Percentiles rank a stretch among this genome's conserved stretches.
phyloP scores from a whole-genome alignment of 257 asterid species.

The Solanum sejunctum region DNA sequence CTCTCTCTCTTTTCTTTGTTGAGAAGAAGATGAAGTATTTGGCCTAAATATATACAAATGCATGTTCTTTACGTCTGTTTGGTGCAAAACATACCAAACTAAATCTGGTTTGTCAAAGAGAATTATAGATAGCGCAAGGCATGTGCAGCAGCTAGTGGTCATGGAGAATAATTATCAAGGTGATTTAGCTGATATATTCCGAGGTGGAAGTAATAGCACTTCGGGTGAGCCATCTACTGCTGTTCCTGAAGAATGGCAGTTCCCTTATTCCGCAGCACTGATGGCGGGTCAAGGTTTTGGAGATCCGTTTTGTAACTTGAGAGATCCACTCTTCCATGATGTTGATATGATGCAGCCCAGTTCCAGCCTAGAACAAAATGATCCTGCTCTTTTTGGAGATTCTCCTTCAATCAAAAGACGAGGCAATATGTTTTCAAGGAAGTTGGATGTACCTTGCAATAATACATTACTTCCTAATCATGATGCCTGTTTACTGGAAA shows the following conservation, averaged over 20 bases:
- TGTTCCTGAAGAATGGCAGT: conserved; percentile 33
- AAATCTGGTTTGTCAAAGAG: background rate
- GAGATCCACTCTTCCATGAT: conserved; percentile 65
- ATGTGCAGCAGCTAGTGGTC: conserved; percentile 23
- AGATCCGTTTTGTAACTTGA: conserved; percentile 48
- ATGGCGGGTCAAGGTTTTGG: conserved; percentile 45
- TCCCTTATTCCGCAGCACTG: conserved; percentile 21
- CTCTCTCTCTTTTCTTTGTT: conserved; percentile 2
- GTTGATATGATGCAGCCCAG: background rate
- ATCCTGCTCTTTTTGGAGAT: background rate
- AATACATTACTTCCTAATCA: conserved; percentile 4
- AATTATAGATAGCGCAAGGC: background rate
- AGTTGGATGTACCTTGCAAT: background rate
- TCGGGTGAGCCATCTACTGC: background rate
- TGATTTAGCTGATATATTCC: conserved; percentile 65
- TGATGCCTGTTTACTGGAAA: conserved; percentile 33
- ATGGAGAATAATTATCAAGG: conserved; percentile 66
- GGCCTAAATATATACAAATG: conserved; percentile 7
- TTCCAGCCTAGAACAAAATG: background rate
- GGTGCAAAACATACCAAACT: conserved; percentile 9
- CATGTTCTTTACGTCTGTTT: conserved; percentile 20
- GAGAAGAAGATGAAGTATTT: background rate
- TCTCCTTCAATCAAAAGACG: conserved; percentile 22
- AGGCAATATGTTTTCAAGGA: conserved; percentile 26
- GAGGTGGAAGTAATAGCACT: conserved; percentile 15